Conservation (phyloP, 352 stramenopile genomes). For the Globisporangium nodosum region DNA sequence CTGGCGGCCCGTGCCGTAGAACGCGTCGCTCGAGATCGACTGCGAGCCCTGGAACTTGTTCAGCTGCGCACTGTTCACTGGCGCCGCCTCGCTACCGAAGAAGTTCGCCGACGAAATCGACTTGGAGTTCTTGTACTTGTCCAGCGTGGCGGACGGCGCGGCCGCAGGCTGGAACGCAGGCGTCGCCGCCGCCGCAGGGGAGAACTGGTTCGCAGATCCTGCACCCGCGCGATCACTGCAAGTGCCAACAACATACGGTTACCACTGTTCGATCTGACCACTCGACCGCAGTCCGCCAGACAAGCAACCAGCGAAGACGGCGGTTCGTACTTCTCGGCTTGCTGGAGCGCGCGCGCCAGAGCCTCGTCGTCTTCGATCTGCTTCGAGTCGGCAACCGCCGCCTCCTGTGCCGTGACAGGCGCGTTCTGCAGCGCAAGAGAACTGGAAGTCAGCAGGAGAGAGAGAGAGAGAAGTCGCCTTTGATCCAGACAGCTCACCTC, state of each 20-base stretch:
- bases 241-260: not conserved
- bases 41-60: conserved; percentile 73
- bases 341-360: conserved; percentile 71
- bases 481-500: conserved; percentile 29
- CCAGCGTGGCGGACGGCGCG: conserved; percentile 42
- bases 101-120: conserved; percentile 90
- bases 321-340: conserved; percentile 64
- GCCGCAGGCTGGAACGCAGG: conserved; percentile 4
- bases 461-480: not conserved
- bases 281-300: no score
- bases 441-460: not conserved
- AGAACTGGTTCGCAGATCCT: conserved; percentile 9
- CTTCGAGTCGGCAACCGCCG: conserved; percentile 38
- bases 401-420: conserved; percentile 24
- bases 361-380: conserved; percentile 87
- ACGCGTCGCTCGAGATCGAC: conserved; percentile 86
- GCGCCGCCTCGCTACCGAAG: conserved; percentile 61
- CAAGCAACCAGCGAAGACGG: not conserved
- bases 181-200: conserved; percentile 2
- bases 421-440: conserved; percentile 44
- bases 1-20: conserved; percentile 60
- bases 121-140: conserved; percentile 92
- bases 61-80: conserved; percentile 58
- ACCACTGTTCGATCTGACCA: not conserved
- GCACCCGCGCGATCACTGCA: conserved; percentile 21